These are phyloP conservation scores for Ustilaginoidea virens DNA, from an alignment of 2,329 filamentous ascomycete species.

Conservation along the genomic window DNA sequence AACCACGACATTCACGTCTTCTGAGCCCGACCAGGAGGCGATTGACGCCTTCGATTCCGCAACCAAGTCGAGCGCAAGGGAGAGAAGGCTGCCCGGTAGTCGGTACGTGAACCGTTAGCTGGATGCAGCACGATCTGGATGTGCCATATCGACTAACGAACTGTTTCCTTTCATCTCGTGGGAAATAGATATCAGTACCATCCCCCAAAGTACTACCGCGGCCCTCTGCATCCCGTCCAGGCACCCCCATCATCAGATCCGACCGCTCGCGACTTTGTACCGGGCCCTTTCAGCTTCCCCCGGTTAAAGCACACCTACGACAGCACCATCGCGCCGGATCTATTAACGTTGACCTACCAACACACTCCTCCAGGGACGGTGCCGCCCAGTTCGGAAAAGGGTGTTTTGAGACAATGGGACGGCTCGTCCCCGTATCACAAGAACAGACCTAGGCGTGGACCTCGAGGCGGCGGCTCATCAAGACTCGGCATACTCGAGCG, in stretches of 20 bases:
- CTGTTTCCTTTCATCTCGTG: too few species aligned
- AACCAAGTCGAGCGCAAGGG: constrained; percentile 19
- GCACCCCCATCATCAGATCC: constrained; percentile 78
- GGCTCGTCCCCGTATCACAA: constrained; percentile 88
- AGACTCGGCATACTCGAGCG: constrained; percentile 56
- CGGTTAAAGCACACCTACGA: constrained; percentile 84
- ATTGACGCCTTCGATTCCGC: constrained; percentile 25
- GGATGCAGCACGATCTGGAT: too few species aligned
- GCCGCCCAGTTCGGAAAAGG: constrained; percentile 27
- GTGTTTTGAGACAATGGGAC: constrained; percentile 72
- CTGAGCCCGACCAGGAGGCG: constrained; percentile 21
- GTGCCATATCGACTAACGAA: too few species aligned
- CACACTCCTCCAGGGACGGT: constrained; percentile 68
- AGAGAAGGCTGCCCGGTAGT: constrained; percentile 28
- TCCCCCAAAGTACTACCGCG: constrained; percentile 86
- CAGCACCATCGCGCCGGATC: constrained; percentile 70
- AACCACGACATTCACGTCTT: constrained; percentile 30
- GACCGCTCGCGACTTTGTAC: constrained; percentile 71
- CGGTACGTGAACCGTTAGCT: too few species aligned
- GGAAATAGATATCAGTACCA: constrained; percentile 90
- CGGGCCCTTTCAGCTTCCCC: constrained; percentile 79
- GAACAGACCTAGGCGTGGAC: constrained; percentile 72
- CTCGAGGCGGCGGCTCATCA: constrained; percentile 54
- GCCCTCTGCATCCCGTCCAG: constrained; percentile 84
- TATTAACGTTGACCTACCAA: constrained; percentile 77